These are phyloP conservation scores for Gracilaria gracilis DNA, from an alignment of 23 red algal species.

Conservation along the genomic window DNA sequence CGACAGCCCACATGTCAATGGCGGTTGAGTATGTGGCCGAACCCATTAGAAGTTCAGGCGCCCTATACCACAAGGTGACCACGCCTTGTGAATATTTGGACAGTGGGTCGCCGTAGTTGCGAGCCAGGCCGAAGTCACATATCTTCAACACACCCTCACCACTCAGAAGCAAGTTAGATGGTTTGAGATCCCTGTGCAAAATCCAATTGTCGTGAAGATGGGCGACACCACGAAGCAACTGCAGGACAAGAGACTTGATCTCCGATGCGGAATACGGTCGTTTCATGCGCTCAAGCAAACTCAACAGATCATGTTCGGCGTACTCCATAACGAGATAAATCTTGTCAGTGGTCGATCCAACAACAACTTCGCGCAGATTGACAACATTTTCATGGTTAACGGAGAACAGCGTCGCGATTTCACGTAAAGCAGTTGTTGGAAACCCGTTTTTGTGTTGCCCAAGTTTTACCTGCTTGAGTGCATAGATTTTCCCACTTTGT, in stretches of 20 bases:
- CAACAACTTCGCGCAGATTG: constrained; percentile 79
- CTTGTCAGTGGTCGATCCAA: constrained; percentile 63
- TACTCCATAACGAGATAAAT: constrained; percentile 92
- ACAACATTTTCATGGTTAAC: constrained; percentile 80
- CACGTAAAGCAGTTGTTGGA: constrained; percentile 80
- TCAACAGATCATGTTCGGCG: constrained; percentile 72
- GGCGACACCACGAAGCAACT: constrained; percentile 69
- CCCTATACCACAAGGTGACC: constrained; percentile 85
- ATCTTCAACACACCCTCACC: constrained; percentile 77
- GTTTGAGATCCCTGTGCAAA: constrained; percentile 86
- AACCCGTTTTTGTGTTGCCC: constrained; percentile 74
- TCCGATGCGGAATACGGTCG: constrained; percentile 75
- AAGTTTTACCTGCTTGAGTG: constrained; percentile 89
- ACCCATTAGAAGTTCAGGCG: constrained; percentile 86
- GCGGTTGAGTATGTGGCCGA: constrained; percentile 70
- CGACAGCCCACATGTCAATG: constrained; percentile 90
- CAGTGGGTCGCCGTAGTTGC: constrained; percentile 77
- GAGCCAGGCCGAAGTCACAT: constrained; percentile 85
- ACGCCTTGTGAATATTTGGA: constrained; percentile 75
- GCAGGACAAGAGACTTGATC: constrained; percentile 75
- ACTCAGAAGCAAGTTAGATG: constrained; percentile 77
- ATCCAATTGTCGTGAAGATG: constrained; percentile 86
- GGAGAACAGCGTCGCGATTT: constrained; percentile 72
- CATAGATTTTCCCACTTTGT: constrained; percentile 53
- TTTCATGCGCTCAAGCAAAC: constrained; percentile 72